phyloP scores from a whole-genome alignment of 768 basidiomycete species.

The Pisolithus albus region DNA sequence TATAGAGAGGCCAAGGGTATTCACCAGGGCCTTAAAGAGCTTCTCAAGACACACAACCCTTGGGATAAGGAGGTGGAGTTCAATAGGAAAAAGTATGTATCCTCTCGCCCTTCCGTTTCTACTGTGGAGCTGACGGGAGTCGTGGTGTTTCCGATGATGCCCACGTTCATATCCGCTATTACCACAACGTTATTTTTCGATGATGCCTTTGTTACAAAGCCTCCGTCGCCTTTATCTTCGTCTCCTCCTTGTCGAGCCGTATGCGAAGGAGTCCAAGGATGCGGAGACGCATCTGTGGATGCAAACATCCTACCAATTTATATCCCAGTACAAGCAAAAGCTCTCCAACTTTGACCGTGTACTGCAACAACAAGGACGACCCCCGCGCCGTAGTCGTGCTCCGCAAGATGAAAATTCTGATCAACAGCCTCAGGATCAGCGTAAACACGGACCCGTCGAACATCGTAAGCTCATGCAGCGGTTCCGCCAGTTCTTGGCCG shows the following conservation, averaged over 20 bases:
- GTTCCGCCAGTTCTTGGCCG: constrained; percentile 83
- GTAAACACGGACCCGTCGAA: constrained; percentile 57
- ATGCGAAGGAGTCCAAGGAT: constrained; percentile 68
- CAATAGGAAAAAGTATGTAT: constrained; percentile 74
- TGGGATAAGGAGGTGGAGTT: constrained; percentile 86
- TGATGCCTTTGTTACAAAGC: constrained; percentile 30
- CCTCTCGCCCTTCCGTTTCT: not conserved
- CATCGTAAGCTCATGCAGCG: constrained; percentile 79
- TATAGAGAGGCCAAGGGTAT: constrained; percentile 72
- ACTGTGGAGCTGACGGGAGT: not conserved
- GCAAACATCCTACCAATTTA: constrained; percentile 85
- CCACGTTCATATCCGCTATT: too few species aligned
- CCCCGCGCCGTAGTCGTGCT: constrained; percentile 24
- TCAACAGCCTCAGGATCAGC: not conserved
- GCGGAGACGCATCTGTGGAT: constrained; percentile 85
- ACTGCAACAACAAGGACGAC: constrained; percentile 26
- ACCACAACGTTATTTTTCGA: constrained; percentile 4
- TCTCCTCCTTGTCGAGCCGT: constrained; percentile 62
- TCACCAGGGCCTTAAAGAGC: constrained; percentile 67
- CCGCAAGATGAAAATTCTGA: constrained; percentile 15
- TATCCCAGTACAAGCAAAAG: constrained; percentile 73
- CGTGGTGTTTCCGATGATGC: too few species aligned
- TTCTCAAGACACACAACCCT: constrained; percentile 66
- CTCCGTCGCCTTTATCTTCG: constrained; percentile 65
- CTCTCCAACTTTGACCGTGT: constrained; percentile 60